Evolutionary conservation across 306 rosid species (phyloP).

Genomic region (Cucumis hystrix): DNA sequence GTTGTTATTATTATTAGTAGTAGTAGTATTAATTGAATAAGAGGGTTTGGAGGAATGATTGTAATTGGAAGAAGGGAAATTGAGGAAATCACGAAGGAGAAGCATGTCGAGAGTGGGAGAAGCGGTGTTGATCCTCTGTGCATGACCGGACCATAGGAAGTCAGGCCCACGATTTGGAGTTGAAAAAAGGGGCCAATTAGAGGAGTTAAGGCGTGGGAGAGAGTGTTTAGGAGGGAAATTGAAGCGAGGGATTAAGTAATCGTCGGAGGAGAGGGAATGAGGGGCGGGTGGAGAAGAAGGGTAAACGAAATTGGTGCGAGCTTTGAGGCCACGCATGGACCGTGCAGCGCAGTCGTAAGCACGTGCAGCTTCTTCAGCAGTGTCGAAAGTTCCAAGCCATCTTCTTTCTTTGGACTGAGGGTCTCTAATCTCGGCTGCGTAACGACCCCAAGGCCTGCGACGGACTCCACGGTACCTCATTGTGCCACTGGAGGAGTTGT

Average conservation of each 20-base stretch:
- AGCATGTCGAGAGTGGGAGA: conserved; percentile 28
- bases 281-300: neutral
- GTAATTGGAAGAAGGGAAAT: conserved; percentile 12
- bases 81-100: conserved; percentile 36
- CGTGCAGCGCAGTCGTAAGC: conserved; percentile 5
- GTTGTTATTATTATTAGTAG: neutral
- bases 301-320: conserved; percentile 1
- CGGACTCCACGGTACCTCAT: conserved; percentile 78
- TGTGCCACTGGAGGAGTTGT: conserved; percentile 3
- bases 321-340: neutral
- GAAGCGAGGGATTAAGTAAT: neutral
- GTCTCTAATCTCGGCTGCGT: conserved; percentile 88
- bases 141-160: neutral
- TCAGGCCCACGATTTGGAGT: neutral
- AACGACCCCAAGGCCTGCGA: conserved; percentile 91
- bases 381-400: conserved; percentile 43
- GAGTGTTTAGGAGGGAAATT: neutral
- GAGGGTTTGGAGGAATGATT: neutral
- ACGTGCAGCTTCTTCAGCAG: conserved; percentile 40
- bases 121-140: conserved; percentile 6
- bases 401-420: conserved; percentile 5
- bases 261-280: neutral
- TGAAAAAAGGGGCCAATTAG: neutral
- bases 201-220: neutral
- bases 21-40: neutral